Base-by-base conservation (phyloP, 2,329 filamentous ascomycete species). In the Eutypa lata region DNA sequence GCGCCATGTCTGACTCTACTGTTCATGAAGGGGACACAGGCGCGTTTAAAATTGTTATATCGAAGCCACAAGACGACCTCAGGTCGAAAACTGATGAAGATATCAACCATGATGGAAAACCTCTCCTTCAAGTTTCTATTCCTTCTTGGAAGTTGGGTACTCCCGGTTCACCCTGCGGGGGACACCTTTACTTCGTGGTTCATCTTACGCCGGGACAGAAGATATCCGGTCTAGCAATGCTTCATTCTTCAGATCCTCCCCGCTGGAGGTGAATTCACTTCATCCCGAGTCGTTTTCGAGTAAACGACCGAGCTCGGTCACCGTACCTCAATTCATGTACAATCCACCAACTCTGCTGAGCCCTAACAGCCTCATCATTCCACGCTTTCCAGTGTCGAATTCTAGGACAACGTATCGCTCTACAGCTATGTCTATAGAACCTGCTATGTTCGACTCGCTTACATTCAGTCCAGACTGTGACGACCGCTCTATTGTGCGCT, bases 91-190 rank as follows among this genome's bases (percentile, higher is more conserved):
- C 84, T 5, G 78, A 83, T 56, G 84, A 87, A 64, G 82, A 83
- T 61, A 54, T 79, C 43, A 72, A 77, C 59, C 58, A 67, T 13
- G 61, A 70, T 18, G 65, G 68, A 40, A 70, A 76, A 38, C 84
- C 83, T 13, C 73, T 84, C 35, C 76, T 95, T 48, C 83, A 91
- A 60, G 81, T 93, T 43, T 79, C 85, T 21, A 96, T 96, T 48
- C 91, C 92, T 35, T 87, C 89, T 52, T 95, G 92, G 78, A 86
- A 87, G 59, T 76, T 97, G 53, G 92, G 91, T 13, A 89, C 87
- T 1, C 90, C 18, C 83, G 85, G 53, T 96, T 96, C 70, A 93
- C 88, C 57, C 74, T 82, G 50, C 81, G 82, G 61, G 91, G 91
- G 11, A 91, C 88, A 2, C 85, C 90, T 2, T 81, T 90, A 57